These are phyloP conservation scores for Cydonia oblonga DNA, from an alignment of 331 rosid genomes.

Conservation along the genomic window DNA sequence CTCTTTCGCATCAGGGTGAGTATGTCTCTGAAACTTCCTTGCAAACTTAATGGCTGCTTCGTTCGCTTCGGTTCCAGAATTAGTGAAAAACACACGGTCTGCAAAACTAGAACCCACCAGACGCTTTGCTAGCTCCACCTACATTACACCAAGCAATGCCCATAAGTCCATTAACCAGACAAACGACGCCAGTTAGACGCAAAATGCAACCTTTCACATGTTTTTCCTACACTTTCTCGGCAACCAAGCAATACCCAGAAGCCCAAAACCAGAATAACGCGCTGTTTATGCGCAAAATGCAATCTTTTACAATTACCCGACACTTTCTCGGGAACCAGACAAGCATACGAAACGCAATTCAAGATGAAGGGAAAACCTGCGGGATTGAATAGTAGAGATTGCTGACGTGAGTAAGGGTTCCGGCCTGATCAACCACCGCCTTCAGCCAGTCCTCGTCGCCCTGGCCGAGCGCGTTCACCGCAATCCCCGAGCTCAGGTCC, in stretches of 20 bases:
- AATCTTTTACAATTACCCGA: neutral
- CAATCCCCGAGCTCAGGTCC: slow-evolving; percentile 70
- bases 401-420: slow-evolving; percentile 66
- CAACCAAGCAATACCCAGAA: neutral
- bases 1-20: slow-evolving; percentile 28
- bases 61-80: slow-evolving; percentile 89
- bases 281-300: neutral
- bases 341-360: neutral
- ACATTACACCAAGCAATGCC: slow-evolving; percentile 11
- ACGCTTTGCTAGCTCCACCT: slow-evolving; percentile 75
- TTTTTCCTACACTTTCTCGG: neutral
- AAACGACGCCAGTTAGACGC: neutral
- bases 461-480: slow-evolving; percentile 72
- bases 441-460: slow-evolving; percentile 66
- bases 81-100: slow-evolving; percentile 68
- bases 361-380: slow-evolving; percentile 37
- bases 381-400: slow-evolving; percentile 60
- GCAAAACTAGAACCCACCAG: slow-evolving; percentile 64
- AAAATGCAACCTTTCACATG: neutral
- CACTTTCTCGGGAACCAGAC: neutral
- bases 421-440: slow-evolving; percentile 68
- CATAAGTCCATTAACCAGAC: neutral
- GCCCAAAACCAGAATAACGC: neutral
- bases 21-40: slow-evolving; percentile 63
- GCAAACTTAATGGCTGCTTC: slow-evolving; percentile 94